These are phyloP conservation scores for Fusarium sp. DNA, from an alignment of 2,329 filamentous ascomycete genomes.

Conservation along the genomic window DNA sequence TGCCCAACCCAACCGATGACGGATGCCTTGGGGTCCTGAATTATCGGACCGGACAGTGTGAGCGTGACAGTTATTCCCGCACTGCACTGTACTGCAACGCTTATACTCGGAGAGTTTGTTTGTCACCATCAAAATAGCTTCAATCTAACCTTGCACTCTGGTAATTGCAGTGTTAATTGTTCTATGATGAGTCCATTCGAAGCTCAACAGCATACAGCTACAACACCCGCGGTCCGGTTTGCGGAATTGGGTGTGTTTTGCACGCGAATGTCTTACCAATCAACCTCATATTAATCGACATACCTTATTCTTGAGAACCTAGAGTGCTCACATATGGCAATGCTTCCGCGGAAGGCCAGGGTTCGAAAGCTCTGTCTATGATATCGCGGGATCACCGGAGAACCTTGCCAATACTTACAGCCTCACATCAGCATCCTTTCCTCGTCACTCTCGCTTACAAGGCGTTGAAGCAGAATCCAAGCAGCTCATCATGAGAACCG, in stretches of 20 bases:
- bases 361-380: neutral
- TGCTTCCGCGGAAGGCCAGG: neutral
- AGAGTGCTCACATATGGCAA: neutral
- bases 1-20: conserved; percentile 25
- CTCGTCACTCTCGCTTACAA: conserved; percentile 33
- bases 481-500: conserved; percentile 21
- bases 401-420: conserved; percentile 5
- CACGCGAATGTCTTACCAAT: neutral
- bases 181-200: neutral
- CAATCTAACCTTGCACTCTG: neutral
- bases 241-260: neutral
- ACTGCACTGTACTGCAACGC: conserved; percentile 7
- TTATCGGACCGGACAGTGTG: conserved; percentile 27
- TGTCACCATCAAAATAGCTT: neutral
- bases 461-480: conserved; percentile 5
- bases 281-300: neutral
- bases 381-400: conserved; percentile 13
- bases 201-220: no score
- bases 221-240: neutral
- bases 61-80: no score
- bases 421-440: conserved; percentile 36
- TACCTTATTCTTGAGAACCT: neutral
- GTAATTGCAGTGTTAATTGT: neutral
- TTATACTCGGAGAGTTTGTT: neutral
- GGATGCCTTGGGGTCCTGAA: conserved; percentile 30